These are phyloP conservation scores for Backusella parvicylindrica DNA, from an alignment of 192 early-diverging fungal species.

Conservation along the genomic window DNA sequence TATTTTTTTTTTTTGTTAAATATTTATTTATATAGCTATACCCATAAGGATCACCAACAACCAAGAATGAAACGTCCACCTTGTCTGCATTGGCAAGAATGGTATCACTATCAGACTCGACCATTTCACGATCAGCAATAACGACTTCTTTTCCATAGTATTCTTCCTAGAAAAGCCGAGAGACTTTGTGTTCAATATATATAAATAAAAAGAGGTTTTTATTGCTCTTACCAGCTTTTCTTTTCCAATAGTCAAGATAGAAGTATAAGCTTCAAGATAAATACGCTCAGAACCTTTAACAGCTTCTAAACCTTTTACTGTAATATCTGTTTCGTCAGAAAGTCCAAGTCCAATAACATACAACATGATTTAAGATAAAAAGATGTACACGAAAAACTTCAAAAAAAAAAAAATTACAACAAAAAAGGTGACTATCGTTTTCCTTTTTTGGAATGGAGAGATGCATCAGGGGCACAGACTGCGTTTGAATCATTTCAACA, in stretches of 20 bases:
- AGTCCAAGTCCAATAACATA: conserved; percentile 59
- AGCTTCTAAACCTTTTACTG: conserved; percentile 93
- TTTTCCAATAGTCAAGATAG: conserved; percentile 85
- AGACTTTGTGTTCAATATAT: background rate
- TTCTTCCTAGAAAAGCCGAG: conserved; percentile 56
- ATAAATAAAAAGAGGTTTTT: background rate
- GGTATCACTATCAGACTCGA: conserved; percentile 85
- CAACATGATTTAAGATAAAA: background rate
- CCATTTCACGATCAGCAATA: conserved; percentile 96
- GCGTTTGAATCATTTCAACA: too few relatives aligned
- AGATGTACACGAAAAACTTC: background rate
- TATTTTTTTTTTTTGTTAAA: background rate
- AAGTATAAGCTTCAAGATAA: conserved; percentile 96
- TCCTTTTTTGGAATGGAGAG: too few relatives aligned
- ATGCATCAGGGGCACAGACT: too few relatives aligned
- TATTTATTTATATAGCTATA: too few relatives aligned
- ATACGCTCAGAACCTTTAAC: conserved; percentile 82
- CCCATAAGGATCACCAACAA: conserved; percentile 97
- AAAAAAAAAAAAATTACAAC: background rate
- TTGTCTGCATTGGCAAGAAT: conserved; percentile 87
- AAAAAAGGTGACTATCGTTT: too few relatives aligned
- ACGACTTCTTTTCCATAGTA: conserved; percentile 85
- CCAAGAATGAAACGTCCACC: conserved; percentile 91
- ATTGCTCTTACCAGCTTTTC: conserved; percentile 57
- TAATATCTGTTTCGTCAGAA: conserved; percentile 95